Evolutionary conservation across 805 yeast genomes (phyloP), one percentile per base, ranked within the genome.

Genomic region (Kodamaea jinghongensis): DNA sequence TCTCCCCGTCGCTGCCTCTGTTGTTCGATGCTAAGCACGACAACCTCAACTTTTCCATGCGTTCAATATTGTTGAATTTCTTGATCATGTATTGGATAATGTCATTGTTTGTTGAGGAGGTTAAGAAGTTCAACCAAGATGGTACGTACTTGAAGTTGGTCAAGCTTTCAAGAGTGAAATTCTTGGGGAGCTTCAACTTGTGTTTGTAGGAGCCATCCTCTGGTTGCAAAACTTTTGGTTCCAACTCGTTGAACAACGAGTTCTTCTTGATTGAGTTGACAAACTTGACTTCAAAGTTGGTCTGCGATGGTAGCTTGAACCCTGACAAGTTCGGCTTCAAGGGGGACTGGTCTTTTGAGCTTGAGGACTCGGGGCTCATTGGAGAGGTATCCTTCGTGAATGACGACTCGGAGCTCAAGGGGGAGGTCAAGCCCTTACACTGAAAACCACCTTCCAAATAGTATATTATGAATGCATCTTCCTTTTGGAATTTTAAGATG

Each of bases 241-340:
- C 42, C 15, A 17, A 36, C 0, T 36, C 45, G 6, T 44, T 39
- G 27, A 41, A 34, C 11, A 57, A 43, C 3, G 53, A 51, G 36
- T 57, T 64, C 31, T 58, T 65, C 39, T 65, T 65, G 41, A 69
- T 60, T 0, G 67, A 56, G 31, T 61, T 55, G 13, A 68, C 52
- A 36, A 68, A 61, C 46, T 60, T 64, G 34, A 56, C 61, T 33
- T 58, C 56, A 15, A 63, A 54, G 22, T 67, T 64, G 3, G 69
- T 60, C 3, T 67, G 61, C 4, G 70, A 56, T 3, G 76, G 76
- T 17, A 71, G 51, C 8, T 66, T 58, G 48, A 71, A 70, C 1
- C 75, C 73, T 1, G 72, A 60, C 16, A 71, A 50, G 28, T 39
- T 12, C 13, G 47, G 17, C 17, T 31, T 26, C 11, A 42, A 6